Evolutionary conservation across 345 rosid genomes (phyloP).

Genomic region (Moringa oleifera): DNA sequence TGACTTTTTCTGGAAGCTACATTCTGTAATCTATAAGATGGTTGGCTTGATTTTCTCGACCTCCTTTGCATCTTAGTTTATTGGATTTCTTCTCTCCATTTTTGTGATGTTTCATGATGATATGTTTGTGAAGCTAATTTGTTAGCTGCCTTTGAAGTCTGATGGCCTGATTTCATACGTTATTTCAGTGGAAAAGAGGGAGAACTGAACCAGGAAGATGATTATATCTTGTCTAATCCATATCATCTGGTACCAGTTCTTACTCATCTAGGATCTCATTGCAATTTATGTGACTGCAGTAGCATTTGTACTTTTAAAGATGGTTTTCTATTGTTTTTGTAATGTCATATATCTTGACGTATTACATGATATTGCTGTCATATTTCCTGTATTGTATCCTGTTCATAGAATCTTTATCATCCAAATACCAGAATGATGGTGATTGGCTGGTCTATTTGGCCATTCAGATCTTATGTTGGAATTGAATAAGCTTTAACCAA

Average conservation of each 20-base stretch:
- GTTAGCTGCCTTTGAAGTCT: conserved; percentile 7
- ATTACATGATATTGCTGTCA: too few relatives aligned
- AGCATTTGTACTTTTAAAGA: not conserved
- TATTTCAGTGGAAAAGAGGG: conserved; percentile 70
- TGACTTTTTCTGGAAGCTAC: not conserved
- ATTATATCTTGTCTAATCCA: conserved; percentile 84
- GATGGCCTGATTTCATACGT: conserved; percentile 10
- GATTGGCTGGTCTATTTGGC: not conserved
- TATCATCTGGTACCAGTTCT: conserved; percentile 77
- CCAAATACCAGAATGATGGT: too few relatives aligned
- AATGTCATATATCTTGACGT: not conserved
- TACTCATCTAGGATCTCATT: conserved; percentile 1
- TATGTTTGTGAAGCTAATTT: conserved; percentile 9
- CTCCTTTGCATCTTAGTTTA: not conserved
- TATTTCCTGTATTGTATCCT: too few relatives aligned
- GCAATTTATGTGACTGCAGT: conserved; percentile 3
- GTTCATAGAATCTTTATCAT: too few relatives aligned
- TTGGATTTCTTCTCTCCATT: not conserved
- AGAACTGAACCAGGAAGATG: conserved; percentile 73
- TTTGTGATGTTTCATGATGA: conserved; percentile 3
- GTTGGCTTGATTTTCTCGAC: not conserved
- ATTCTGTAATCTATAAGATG: not conserved
- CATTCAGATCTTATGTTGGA: not conserved
- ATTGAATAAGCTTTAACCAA: not conserved
- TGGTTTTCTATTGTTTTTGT: not conserved